These are phyloP conservation scores for Huntiella moniliformis DNA, from an alignment of 2,329 filamentous ascomycete genomes.

Conservation along the genomic window DNA sequence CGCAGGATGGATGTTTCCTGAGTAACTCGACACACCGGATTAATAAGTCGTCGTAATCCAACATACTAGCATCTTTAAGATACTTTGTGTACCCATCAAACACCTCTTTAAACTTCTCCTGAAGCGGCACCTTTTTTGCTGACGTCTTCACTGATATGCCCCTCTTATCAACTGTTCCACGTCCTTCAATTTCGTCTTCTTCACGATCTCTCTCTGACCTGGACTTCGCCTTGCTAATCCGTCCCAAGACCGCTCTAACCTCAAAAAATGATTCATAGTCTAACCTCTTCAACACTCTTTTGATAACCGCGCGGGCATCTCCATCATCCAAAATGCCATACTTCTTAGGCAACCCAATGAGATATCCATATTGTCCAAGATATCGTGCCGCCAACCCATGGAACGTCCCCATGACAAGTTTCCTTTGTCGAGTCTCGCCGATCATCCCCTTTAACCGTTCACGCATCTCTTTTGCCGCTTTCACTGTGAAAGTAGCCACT, in stretches of 20 bases:
- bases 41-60: conserved; percentile 90
- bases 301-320: conserved; percentile 63
- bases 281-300: conserved; percentile 62
- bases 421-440: conserved; percentile 55
- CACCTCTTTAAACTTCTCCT: conserved; percentile 44
- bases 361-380: conserved; percentile 61
- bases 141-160: conserved; percentile 14
- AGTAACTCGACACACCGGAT: conserved; percentile 68
- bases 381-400: conserved; percentile 84
- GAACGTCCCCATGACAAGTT: conserved; percentile 77
- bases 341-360: conserved; percentile 62
- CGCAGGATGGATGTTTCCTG: conserved; percentile 53
- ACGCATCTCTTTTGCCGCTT: conserved; percentile 86
- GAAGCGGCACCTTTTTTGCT: conserved; percentile 19
- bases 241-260: conserved; percentile 46
- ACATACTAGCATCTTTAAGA: conserved; percentile 55
- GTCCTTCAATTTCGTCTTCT: conserved; percentile 1
- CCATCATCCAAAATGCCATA: conserved; percentile 81
- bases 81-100: conserved; percentile 64
- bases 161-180: conserved; percentile 5
- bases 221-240: conserved; percentile 54
- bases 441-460: conserved; percentile 65
- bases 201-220: conserved; percentile 18
- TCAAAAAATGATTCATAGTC: conserved; percentile 42
- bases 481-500: conserved; percentile 93